Evolutionary conservation across 441 rosid genomes (phyloP).

Genomic region (Melianthus villosus): DNA sequence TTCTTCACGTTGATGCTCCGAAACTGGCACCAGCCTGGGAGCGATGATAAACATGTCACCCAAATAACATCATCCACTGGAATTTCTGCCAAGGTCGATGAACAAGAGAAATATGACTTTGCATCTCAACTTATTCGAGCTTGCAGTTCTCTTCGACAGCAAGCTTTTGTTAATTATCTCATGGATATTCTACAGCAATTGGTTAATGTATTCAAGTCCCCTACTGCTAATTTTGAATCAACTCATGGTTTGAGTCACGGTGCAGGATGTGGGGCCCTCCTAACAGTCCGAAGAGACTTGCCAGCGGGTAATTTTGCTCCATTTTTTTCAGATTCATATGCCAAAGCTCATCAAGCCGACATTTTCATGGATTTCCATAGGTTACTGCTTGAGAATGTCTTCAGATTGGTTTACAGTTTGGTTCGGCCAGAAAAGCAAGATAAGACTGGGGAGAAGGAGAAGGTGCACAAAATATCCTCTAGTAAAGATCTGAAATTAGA

Average conservation of each 20-base stretch:
- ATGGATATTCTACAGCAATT: conserved; percentile 98
- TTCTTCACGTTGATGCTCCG: conserved; percentile 99
- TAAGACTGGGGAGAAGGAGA: conserved; percentile 86
- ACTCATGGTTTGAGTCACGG: conserved; percentile 54
- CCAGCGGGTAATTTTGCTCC: conserved; percentile 97
- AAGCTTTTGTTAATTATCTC: conserved; percentile 77
- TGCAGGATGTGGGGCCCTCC: conserved; percentile 93
- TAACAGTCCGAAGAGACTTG: conserved; percentile 80
- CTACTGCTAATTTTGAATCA: conserved; percentile 40
- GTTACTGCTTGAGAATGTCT: conserved; percentile 85
- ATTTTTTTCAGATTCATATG: conserved; percentile 97
- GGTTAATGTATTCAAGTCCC: conserved; percentile 77
- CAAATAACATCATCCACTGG: conserved; percentile 26
- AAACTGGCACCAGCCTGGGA: conserved; percentile 99
- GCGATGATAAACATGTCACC: conserved; percentile 55
- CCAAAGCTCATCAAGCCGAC: conserved; percentile 82
- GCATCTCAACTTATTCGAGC: conserved; percentile 78
- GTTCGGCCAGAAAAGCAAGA: conserved; percentile 99
- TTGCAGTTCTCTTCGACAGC: conserved; percentile 73
- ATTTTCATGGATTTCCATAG: conserved; percentile 87
- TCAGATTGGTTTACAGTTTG: conserved; percentile 80
- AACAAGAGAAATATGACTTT: conserved; percentile 78
- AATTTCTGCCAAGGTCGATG: conserved; percentile 45
- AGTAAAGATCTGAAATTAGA: conserved; percentile 90
- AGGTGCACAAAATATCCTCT: conserved; percentile 42